Evolutionary conservation across 1,139 yeast genomes (phyloP), one percentile per base, ranked within the genome.

Genomic region (Arxiozyma telluris): DNA sequence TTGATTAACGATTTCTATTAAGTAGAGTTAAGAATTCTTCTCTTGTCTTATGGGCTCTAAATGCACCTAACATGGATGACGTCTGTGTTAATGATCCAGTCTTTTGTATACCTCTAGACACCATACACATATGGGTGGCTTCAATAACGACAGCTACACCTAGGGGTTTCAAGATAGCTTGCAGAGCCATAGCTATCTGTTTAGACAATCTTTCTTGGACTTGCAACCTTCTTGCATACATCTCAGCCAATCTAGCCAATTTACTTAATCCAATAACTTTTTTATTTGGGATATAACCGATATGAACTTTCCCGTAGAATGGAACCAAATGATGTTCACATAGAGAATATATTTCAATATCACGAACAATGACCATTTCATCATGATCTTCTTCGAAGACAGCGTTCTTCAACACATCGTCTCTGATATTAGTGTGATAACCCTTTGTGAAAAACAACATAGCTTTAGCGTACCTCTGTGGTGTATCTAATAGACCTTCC

Each of bases 91-190:
- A 80, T 22, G 96, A 86, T 1, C 98, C 97, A 0, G 96, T 83
- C 72, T 93, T 94, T 70, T 93, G 97, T 25, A 93, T 90, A 51
- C 99, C 99, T 67, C 99, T 81, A 71, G 96, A 89, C 39, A 91
- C 98, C 99, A 93, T 93, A 71, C 99, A 93, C 98, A 94, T 93
- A 69, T 93, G 99, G 11, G 94, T 82, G 30, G 98, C 98, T 71
- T 93, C 98, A 66, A 93, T 90, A 25, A 93, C 97, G 44, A 93
- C 98, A 0, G 98, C 98, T 17, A 93, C 98, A 54, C 98, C 98
- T 64, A 93, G 79, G 20, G 99, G 98, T 66, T 86, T 84, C 64
- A 93, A 76, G 57, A 91, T 87, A 66, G 90, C 97, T 70, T 86
- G 83, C 52, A 93, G 72, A 0, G 98, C 97, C 87, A 90, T 88